Evolutionary conservation across 2,329 filamentous ascomycete genomes (phyloP), one percentile per base, ranked within the genome.

Genomic region (Penicillium fuscoglaucum): DNA sequence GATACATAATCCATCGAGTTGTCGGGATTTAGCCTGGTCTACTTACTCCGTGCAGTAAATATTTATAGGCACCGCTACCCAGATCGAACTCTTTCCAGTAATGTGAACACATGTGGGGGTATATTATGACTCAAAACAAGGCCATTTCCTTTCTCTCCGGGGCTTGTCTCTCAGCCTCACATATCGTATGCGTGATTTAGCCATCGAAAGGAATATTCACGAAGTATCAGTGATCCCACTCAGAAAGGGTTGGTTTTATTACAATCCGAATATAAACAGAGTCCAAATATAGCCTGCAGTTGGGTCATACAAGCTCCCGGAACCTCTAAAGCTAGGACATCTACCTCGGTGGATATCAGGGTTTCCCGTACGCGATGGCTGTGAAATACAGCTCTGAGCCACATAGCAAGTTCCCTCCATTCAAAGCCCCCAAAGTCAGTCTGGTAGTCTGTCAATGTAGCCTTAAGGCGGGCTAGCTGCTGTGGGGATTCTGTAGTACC

Each of bases 1-100:
- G 43, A 46, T 61, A 54, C 40, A 62, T 52, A 54, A 59, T 57
- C 21, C 50, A 41, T 48, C 24, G 21, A 50, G 28, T 33, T 37
- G 29, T 45, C n/a, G 10, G 50, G 40, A 46, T 15, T 31, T 41
- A 19, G n/a, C 39, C 9, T 21, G 7, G 19, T 45, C 19, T 26
- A 44, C 51, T 12, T 33, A 43, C 29, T 35, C 31, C 29, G 29
- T 28, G 21, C 15, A 37, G 17, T 31, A 15, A 35, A n/a, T 9
- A 6, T 7, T 19, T 44, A 5, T 45, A 28, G 5, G 17, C 10
- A 45, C n/a, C 43, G 15, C 43, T 40, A 12, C 39, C 19, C 28
- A 33, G n/a, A n/a, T 44, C 28, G 6, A 15, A 43, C n/a, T 51
- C 9, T 15, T 24, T 10, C 19, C 13, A 12, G n/a, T 19, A n/a